Base-by-base conservation (phyloP, 345 rosid species). In the Aquilaria yunnanensis region DNA sequence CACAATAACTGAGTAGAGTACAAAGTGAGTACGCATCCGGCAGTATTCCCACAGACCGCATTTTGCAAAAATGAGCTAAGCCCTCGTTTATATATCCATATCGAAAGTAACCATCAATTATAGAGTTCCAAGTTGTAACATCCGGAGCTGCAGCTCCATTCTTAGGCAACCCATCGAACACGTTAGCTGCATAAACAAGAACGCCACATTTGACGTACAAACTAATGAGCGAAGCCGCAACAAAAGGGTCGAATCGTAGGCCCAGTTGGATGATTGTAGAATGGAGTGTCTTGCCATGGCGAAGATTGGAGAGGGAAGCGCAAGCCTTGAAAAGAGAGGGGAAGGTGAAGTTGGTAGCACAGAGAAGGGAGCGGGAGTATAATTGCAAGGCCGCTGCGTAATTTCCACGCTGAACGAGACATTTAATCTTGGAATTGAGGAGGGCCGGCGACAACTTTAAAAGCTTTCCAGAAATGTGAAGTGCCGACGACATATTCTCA, bases 241-340 rank as follows among this genome's bases (percentile, higher is more conserved):
- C 66, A 57, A 54, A 90, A 10, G 79, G 80, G 63, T 90, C 93
- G 14, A 54, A 55, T 12, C 54, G 76, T 66, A 77, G 59, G 58
- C 89, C 96, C 69, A 72, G 51, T 33, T 65, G 60, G 65, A 72
- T 54, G 65, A 84, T 62, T 2, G 83, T 72, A 29, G 89, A 79
- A 57, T 85, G 97, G 46, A 88, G 46, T 10, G 71, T 74, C 71
- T 83, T 77, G 5, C 90, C 93, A 68, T 80, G 56, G 46, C 31
- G 31, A 56, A 87, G 81, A 23, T 70, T 67, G 6, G 78, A 57
- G 29, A 77, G 79, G 62, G 53, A 75, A 62, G 83, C 78, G 60
- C 86, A 82, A 71, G 86, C 93, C 63, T 82, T 87, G 62, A 87
- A 84, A 57, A 87, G 81, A 48, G 88, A 82, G 63, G 92, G 92